These are phyloP conservation scores for Mycena alexandri DNA, from an alignment of 768 basidiomycete genomes.

Conservation along the genomic window DNA sequence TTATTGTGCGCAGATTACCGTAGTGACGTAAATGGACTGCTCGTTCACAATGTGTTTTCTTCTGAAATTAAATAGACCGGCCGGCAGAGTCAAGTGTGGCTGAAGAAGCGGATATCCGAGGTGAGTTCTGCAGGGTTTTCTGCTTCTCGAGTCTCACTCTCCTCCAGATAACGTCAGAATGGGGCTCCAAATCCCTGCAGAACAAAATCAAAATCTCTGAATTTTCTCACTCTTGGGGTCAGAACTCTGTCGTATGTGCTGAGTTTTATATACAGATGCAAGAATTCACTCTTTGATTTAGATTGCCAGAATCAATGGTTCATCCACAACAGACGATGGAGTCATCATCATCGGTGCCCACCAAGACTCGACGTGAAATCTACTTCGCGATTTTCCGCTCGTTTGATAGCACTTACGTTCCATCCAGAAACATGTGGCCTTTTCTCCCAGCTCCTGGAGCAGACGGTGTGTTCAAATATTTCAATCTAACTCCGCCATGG, in stretches of 20 bases:
- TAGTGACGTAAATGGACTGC: slow-evolving; percentile 69
- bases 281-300: slow-evolving; percentile 45
- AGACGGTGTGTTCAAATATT: slow-evolving; percentile 55
- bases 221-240: slow-evolving; percentile 87
- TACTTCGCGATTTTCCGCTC: slow-evolving; percentile 20
- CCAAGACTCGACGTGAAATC: slow-evolving; percentile 72
- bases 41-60: slow-evolving; percentile 34
- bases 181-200: slow-evolving; percentile 68
- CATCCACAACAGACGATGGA: slow-evolving; percentile 69
- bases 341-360: slow-evolving; percentile 84
- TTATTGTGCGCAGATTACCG: slow-evolving; percentile 67
- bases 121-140: slow-evolving; percentile 49
- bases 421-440: slow-evolving; percentile 82
- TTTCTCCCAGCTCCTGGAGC: slow-evolving; percentile 81
- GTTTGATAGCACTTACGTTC: slow-evolving; percentile 32
- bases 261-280: slow-evolving; percentile 14
- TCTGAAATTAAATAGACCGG: slow-evolving; percentile 67
- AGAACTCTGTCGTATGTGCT: slow-evolving; percentile 74
- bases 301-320: slow-evolving; percentile 84
- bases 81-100: slow-evolving; percentile 82
- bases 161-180: slow-evolving; percentile 72
- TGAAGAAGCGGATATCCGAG: slow-evolving; percentile 74
- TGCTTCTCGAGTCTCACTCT: slow-evolving; percentile 18
- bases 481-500: slow-evolving; percentile 28
- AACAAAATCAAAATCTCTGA: slow-evolving; percentile 74